phyloP scores from a whole-genome alignment of 371 early-diverging fungal genomes.

The Rhizopus arrhizus region DNA sequence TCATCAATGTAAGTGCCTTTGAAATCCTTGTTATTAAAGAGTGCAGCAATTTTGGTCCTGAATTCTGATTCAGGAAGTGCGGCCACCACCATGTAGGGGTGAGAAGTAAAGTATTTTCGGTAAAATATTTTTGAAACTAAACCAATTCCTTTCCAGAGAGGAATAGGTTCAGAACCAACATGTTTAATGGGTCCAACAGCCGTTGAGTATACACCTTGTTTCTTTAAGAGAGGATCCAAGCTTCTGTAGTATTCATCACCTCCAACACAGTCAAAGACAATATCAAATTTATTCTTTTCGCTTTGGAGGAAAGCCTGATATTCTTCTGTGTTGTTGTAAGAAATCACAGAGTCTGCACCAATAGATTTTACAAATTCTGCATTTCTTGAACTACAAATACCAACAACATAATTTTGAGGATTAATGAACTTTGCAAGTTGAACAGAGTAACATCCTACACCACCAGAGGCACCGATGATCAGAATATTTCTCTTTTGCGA shows the following conservation, averaged over 20 bases:
- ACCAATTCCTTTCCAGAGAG: neutral
- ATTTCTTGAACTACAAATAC: conserved; percentile 62
- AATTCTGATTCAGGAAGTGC: conserved; percentile 10
- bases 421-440: conserved; percentile 61
- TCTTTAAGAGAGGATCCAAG: conserved; percentile 30
- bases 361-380: conserved; percentile 50
- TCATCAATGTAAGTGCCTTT: neutral
- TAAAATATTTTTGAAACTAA: neutral
- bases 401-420: conserved; percentile 57
- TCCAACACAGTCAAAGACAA: conserved; percentile 57
- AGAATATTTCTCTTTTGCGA: conserved; percentile 31
- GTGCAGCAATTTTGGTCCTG: conserved; percentile 7
- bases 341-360: conserved; percentile 65
- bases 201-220: conserved; percentile 43
- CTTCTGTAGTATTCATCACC: conserved; percentile 51
- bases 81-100: conserved; percentile 6
- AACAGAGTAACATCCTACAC: conserved; percentile 63
- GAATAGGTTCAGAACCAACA: conserved; percentile 15
- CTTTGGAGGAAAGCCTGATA: conserved; percentile 22
- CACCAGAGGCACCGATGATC: conserved; percentile 61
- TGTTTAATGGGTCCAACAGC: conserved; percentile 48
- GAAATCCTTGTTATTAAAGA: conserved; percentile 11
- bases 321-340: conserved; percentile 50
- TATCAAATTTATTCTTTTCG: conserved; percentile 36
- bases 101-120: conserved; percentile 10